Conservation (phyloP, 768 basidiomycete species). For the Suillus fuscotomentosus region DNA sequence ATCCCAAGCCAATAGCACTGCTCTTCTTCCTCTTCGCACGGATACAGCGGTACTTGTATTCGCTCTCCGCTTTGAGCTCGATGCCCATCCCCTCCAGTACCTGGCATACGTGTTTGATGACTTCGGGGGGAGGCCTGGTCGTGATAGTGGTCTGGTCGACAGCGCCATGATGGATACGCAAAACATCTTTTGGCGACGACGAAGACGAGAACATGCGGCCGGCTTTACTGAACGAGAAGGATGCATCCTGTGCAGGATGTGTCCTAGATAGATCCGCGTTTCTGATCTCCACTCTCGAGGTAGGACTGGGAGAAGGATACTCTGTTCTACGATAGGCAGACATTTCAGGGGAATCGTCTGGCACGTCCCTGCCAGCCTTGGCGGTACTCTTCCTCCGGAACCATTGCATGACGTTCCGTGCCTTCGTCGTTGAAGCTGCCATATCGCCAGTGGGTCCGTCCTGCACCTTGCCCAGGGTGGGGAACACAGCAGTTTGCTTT, state of each 20-base stretch:
- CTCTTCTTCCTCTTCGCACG: slow-evolving; percentile 72
- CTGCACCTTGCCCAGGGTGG: slow-evolving; percentile 22
- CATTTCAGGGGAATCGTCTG: slow-evolving; percentile 17
- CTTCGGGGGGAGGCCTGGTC: slow-evolving; percentile 77
- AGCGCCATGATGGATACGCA: slow-evolving; percentile 88
- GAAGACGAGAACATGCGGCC: slow-evolving; percentile 33
- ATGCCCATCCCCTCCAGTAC: slow-evolving; percentile 89
- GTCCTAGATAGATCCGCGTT: slow-evolving; percentile 22
- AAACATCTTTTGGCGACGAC: slow-evolving; percentile 40
- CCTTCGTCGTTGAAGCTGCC: slow-evolving; percentile 80
- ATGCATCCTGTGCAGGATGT: slow-evolving; percentile 20
- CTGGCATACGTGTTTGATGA: slow-evolving; percentile 80
- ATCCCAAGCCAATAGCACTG: slow-evolving; percentile 42
- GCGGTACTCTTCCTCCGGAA: slow-evolving; percentile 75
- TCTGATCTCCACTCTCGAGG: slow-evolving; percentile 21
- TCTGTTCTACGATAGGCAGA: slow-evolving; percentile 19
- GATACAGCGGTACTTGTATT: slow-evolving; percentile 88
- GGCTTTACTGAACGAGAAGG: slow-evolving; percentile 39
- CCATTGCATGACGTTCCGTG: slow-evolving; percentile 98
- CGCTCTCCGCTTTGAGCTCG: slow-evolving; percentile 83
- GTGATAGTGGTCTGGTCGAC: slow-evolving; percentile 91
- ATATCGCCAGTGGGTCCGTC: slow-evolving; percentile 36
- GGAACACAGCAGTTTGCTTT: slow-evolving; percentile 24
- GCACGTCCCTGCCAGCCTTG: slow-evolving; percentile 28
- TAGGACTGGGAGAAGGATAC: slow-evolving; percentile 27